Evolutionary conservation across 176 grass and related monocot genomes (phyloP), one percentile per base, ranked within the genome.

Genomic region (Paspalum notatum): DNA sequence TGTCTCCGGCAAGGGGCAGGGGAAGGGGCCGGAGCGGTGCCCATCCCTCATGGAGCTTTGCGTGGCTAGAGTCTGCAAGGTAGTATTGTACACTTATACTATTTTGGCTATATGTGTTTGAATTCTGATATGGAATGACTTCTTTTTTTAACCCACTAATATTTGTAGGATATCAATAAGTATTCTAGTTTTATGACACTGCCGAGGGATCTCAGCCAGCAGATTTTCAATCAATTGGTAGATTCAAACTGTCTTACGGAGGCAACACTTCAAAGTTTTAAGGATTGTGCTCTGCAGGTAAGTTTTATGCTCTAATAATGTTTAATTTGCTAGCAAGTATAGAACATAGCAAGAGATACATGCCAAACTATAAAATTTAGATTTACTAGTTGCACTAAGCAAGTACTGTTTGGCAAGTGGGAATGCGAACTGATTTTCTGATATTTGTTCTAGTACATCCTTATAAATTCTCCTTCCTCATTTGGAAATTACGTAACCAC

Each of bases 151-250:
- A 76, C 18, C 12, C 54, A 38, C 10, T 68, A 56, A 56, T 84
- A 66, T 43, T 58, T 72, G 46, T 86, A 99, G 96, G 92, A 99
- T 86, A 84, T 99, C 21, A 89, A 75, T 27, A 93, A 83, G 73
- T 95, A 99, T 78, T 88, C 71, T 57, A 86, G 82, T 89, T 86
- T 99, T 73, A 63, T 76, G 20, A 82, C 91, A 79, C 84, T 99
- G 50, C 96, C 96, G 4, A 95, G 84, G 75, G 96, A 99, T 91
- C 80, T 99, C 52, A 99, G 92, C 82, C 96, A 99, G 80, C 90
- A 91, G 83, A 85, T 99, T 82, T 99, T 99, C 55, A 82, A 88
- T 90, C 82, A 99, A 58, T 48, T 99, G 76, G 86, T 93, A 60
- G 79, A 79, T 25, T 87, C 75, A 25, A 88, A 84, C 57, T 42